Base-by-base conservation (phyloP, 2,329 filamentous ascomycete species). In the Colletotrichum gloeosporioides region DNA sequence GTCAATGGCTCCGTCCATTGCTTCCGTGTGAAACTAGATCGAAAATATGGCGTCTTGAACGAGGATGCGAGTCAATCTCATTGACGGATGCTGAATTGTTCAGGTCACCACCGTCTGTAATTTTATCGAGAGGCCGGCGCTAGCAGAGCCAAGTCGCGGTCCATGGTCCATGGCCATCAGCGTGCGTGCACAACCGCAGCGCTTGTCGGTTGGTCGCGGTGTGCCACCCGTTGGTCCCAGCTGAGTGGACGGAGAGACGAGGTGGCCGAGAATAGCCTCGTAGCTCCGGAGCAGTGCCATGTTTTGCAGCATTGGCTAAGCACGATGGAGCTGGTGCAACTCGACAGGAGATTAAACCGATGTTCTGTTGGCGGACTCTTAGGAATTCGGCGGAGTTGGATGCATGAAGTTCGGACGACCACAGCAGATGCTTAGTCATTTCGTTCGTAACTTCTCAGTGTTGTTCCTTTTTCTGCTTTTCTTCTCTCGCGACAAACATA, bases 241-340 rank as follows among this genome's bases (percentile, higher is more conserved):
- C 34, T 74, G 22, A 74, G 44, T 65, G 32, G 64, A 57, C 61
- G 29, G 29, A 29, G 34, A 63, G 62, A 69, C 64, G 44, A 73
- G 25, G 34, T 65, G 22, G 34, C 59, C 70, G 53, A 53, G 18
- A 67, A 65, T 25, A 69, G 64, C 44, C 34, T 61, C 27, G 34
- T 34, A 53, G 25, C 39, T 55, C 68, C 27, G 44, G 32, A 16
- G 34, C 39, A 16, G 36, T 65, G 29, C 49, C 16, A 65, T 65
- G 71, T 65, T n/a, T 61, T 31, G 70, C 59, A 32, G 31, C 44
- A 27, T 67, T 53, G 31, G 25, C 44, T 63, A 22, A 36, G 36
- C 53, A 66, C 32, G 71, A 71, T 61, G 61, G 61, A 71, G 72
- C 36, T 67, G 63, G 63, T 67, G 73, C 53, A 62, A 71, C 44